Percentiles rank a stretch among this genome's conserved stretches.
phyloP scores from a whole-genome alignment of 192 early-diverging fungal genomes.

The Glomus cerebriforme region DNA sequence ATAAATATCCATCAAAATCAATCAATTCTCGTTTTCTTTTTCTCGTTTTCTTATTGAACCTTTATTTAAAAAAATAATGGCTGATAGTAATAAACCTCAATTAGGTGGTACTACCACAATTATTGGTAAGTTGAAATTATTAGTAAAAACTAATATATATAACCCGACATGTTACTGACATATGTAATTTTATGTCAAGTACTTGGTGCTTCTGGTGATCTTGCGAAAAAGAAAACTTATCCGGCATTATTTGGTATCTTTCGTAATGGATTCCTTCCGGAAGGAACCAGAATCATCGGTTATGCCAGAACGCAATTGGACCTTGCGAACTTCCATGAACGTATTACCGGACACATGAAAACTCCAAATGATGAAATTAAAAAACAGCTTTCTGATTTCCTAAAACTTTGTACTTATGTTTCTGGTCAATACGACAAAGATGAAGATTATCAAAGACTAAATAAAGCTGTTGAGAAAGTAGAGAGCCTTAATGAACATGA shows the following conservation, averaged over 20 bases:
- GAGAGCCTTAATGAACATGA: constrained; percentile 48
- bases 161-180: background rate
- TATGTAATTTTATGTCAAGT: constrained; percentile 46
- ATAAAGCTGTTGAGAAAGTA: constrained; percentile 59
- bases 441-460: constrained; percentile 67
- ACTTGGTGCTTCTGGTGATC: constrained; percentile 89
- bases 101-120: constrained; percentile 19
- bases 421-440: constrained; percentile 84
- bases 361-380: constrained; percentile 59
- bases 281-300: constrained; percentile 77
- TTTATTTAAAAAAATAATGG: background rate
- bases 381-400: constrained; percentile 60
- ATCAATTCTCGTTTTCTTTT: background rate
- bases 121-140: background rate
- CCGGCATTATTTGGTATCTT: constrained; percentile 95
- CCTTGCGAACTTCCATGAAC: constrained; percentile 71
- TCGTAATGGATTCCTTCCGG: constrained; percentile 79
- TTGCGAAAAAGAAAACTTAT: constrained; percentile 98
- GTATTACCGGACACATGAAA: constrained; percentile 74
- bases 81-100: background rate
- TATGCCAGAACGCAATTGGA: constrained; percentile 89
- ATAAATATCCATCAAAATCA: background rate
- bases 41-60: background rate
- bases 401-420: constrained; percentile 73
- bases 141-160: background rate